phyloP scores from a whole-genome alignment of 345 rosid genomes.

The Sapria himalayana region DNA sequence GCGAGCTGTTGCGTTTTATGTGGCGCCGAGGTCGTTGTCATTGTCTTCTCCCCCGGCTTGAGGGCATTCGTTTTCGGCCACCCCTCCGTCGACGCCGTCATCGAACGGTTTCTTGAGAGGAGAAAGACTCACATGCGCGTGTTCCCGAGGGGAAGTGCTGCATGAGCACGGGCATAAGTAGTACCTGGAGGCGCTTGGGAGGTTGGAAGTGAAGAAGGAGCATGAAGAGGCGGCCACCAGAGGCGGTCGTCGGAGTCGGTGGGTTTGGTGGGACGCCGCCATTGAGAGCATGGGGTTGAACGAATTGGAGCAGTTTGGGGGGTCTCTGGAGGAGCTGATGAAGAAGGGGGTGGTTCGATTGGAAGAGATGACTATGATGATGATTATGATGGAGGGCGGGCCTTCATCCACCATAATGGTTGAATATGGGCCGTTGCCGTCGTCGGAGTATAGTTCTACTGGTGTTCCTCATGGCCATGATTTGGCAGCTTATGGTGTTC shows the following conservation, averaged over 20 bases:
- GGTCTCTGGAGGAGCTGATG: constrained; percentile 11
- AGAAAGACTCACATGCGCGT: background rate
- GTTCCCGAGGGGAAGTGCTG: background rate
- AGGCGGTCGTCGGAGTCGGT: constrained; percentile 13
- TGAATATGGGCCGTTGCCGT: too few species aligned
- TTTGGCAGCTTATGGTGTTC: too few species aligned
- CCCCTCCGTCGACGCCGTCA: constrained; percentile 29
- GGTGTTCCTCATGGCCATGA: too few species aligned
- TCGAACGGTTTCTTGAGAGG: constrained; percentile 18
- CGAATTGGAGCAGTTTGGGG: constrained; percentile 14
- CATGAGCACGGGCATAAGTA: constrained; percentile 5
- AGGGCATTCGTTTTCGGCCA: constrained; percentile 48
- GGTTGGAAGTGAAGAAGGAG: constrained; percentile 18
- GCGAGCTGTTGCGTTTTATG: constrained; percentile 37
- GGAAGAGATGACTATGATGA: too few species aligned
- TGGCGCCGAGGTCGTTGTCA: constrained; percentile 27
- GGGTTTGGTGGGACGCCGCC: constrained; percentile 6
- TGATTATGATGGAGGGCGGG: too few species aligned
- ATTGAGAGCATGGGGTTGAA: constrained; percentile 8
- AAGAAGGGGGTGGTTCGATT: constrained; percentile 10
- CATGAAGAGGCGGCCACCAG: constrained; percentile 12
- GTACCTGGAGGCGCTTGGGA: constrained; percentile 9
- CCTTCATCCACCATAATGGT: too few species aligned
- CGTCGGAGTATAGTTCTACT: too few species aligned
- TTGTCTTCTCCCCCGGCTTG: constrained; percentile 59